phyloP scores from a whole-genome alignment of 805 yeast genomes.

The Pichia occidentalis region DNA sequence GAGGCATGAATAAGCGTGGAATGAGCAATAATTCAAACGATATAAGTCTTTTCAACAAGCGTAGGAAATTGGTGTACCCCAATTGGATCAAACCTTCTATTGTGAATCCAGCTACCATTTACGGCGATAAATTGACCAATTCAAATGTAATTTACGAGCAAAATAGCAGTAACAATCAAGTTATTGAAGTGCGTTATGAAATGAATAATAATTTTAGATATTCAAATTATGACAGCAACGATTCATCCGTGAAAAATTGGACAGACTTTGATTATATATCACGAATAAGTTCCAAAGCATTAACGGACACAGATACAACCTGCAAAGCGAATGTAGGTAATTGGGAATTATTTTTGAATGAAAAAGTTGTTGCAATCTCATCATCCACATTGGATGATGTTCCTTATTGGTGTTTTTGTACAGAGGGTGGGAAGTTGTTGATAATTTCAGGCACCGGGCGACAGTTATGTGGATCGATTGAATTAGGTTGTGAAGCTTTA shows the following conservation, averaged over 20 bases:
- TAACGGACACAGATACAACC: background rate
- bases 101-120: conserved; percentile 24
- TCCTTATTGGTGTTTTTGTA: conserved; percentile 49
- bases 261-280: conserved; percentile 32
- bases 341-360: conserved; percentile 38
- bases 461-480: conserved; percentile 40
- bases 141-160: conserved; percentile 28
- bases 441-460: conserved; percentile 41
- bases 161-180: conserved; percentile 12
- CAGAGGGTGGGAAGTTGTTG: conserved; percentile 52
- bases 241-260: conserved; percentile 23
- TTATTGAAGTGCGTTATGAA: conserved; percentile 20
- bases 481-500: conserved; percentile 43
- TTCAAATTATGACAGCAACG: conserved; percentile 23
- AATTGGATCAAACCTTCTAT: conserved; percentile 22
- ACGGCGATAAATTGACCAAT: conserved; percentile 25
- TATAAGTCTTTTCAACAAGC: background rate
- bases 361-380: conserved; percentile 32
- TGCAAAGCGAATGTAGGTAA: conserved; percentile 17
- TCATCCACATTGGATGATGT: conserved; percentile 34
- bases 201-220: conserved; percentile 10
- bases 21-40: too few species aligned
- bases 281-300: conserved; percentile 14
- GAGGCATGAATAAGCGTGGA: conserved; percentile 5
- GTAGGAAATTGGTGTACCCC: conserved; percentile 32